Evolutionary conservation across 495 filamentous ascomycete species (phyloP), one percentile per base, ranked within the genome.

Genomic region (Penicilliopsis zonata): DNA sequence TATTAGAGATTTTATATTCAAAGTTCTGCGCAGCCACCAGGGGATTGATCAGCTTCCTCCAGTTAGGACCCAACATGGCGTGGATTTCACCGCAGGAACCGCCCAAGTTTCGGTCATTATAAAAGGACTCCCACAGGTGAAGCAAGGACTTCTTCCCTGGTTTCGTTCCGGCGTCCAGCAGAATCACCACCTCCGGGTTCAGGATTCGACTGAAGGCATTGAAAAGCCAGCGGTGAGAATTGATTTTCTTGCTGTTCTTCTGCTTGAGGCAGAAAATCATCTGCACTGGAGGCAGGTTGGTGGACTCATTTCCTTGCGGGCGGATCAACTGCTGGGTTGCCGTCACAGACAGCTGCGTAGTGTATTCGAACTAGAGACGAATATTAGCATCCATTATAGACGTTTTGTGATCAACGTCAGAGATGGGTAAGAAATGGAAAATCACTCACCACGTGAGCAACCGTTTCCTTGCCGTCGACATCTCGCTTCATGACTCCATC

Each of bases 201-300:
- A 98, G 53, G 47, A 98, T 92, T 31, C 87, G 82, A 38, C 90
- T 90, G 55, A 98, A 95, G 4, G 83, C 90, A 43, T 92, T 94
- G 63, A 98, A 98, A 12, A 98, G 72, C 90, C 90, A 98, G 61
- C 90, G 68, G 52, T 98, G 90, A 24, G 90, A 96, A 63, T 98
- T 98, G 69, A 98, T 98, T 73, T 98, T 98, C 67, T 98, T 96
- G 69, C 74, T 92, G 70, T 98, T 98, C 67, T 93, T 86, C 57
- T 94, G 86, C 64, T 98, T 98, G 49, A 98, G 59, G 52, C 90
- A 98, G 65, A 98, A 95, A 57, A 98, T 93, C 75, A 96, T 87
- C 66, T 98, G 90, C 27, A 94, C 87, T 0, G 90, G 90, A 14
- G 90, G 88, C 13, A 98, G 74, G 2, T 82, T 93, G 44, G 65